phyloP scores from a whole-genome alignment of 805 yeast species.

The Hanseniaspora hatyaiensis region DNA sequence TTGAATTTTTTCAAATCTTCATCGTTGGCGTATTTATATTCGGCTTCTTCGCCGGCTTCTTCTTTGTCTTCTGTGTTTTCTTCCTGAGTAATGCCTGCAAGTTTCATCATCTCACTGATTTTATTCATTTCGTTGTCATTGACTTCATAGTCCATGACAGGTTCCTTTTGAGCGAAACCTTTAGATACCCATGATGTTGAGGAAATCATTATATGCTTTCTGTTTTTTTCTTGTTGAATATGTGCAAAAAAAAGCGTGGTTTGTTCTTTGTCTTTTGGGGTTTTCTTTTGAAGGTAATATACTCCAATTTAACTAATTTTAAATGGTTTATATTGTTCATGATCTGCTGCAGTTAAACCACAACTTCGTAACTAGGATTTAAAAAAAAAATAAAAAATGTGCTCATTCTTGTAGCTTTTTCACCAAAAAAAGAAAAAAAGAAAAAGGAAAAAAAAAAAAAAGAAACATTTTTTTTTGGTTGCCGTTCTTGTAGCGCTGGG shows the following conservation, averaged over 20 bases:
- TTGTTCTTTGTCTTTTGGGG: not conserved
- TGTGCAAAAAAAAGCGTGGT: too few species aligned
- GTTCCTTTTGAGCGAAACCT: slow-evolving; percentile 87
- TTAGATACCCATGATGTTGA: slow-evolving; percentile 93
- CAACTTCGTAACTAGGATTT: too few species aligned
- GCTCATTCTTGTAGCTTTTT: too few species aligned
- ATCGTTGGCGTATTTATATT: slow-evolving; percentile 32
- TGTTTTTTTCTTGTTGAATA: too few species aligned
- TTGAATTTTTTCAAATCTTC: slow-evolving; percentile 84
- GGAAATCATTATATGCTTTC: slow-evolving; percentile 52
- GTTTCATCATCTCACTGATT: slow-evolving; percentile 65
- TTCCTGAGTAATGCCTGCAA: slow-evolving; percentile 50
- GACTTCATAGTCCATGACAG: slow-evolving; percentile 65
- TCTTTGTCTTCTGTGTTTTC: slow-evolving; percentile 19
- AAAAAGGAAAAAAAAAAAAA: not conserved
- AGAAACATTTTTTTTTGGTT: not conserved
- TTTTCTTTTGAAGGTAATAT: too few species aligned
- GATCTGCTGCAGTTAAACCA: too few species aligned
- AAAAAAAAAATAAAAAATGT: too few species aligned
- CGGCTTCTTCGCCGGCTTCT: slow-evolving; percentile 26
- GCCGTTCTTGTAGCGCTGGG: too few species aligned
- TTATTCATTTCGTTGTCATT: slow-evolving; percentile 89
- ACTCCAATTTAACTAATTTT: too few species aligned
- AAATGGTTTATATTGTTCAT: too few species aligned
- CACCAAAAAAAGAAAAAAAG: not conserved